Conservation (phyloP, 768 basidiomycete species). For the Sutorius australiensis region DNA sequence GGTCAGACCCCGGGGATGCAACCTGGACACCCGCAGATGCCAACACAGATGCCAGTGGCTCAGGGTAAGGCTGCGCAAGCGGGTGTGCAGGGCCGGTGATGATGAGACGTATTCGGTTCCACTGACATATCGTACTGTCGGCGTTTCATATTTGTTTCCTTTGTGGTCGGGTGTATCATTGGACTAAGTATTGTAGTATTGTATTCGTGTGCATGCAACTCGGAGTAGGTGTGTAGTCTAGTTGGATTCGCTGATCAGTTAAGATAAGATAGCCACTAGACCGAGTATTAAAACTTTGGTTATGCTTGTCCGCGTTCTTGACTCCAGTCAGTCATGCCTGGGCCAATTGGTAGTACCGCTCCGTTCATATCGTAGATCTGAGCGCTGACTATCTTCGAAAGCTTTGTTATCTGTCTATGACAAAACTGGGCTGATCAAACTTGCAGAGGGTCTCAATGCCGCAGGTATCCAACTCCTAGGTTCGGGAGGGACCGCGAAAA, state of each 20-base stretch:
- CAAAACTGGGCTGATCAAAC: slow-evolving; percentile 83
- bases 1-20: slow-evolving; percentile 30
- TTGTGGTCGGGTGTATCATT: slow-evolving; percentile 7
- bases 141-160: slow-evolving; percentile 1
- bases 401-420: slow-evolving; percentile 96
- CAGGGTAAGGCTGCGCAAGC: slow-evolving; percentile 34
- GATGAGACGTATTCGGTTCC: slow-evolving; percentile 20
- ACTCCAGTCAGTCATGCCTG: slow-evolving; percentile 21
- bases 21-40: slow-evolving; percentile 28
- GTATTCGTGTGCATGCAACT: neutral
- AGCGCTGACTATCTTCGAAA: slow-evolving; percentile 27
- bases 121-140: slow-evolving; percentile 6
- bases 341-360: slow-evolving; percentile 28
- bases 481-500: slow-evolving; percentile 97
- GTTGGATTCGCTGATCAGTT: slow-evolving; percentile 11
- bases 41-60: slow-evolving; percentile 28
- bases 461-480: slow-evolving; percentile 87
- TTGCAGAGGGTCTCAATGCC: slow-evolving; percentile 78
- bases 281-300: neutral
- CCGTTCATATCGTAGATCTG: neutral
- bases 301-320: slow-evolving; percentile 1
- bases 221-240: slow-evolving; percentile 5
- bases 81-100: slow-evolving; percentile 35
- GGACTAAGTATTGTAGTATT: slow-evolving; percentile 12
- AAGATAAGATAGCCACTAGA: slow-evolving; percentile 13